These are phyloP conservation scores for Potentilla sterilis DNA, from an alignment of 306 rosid species.

Conservation along the genomic window DNA sequence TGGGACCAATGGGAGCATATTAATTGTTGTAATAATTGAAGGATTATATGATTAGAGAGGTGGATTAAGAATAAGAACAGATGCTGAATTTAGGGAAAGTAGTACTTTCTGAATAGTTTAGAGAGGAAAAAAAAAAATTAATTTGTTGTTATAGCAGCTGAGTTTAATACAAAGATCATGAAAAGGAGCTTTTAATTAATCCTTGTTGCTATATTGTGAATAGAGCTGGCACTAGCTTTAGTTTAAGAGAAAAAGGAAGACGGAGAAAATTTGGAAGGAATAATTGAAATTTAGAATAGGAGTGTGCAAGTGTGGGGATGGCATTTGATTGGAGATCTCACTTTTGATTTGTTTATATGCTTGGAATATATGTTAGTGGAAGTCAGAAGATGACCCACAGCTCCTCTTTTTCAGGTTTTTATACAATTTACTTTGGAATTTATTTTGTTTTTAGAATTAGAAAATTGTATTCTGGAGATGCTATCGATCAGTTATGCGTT, in stretches of 20 bases:
- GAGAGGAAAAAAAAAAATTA: conserved; percentile 1
- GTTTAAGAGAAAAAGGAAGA: conserved; percentile 33
- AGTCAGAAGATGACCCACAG: conserved; percentile 83
- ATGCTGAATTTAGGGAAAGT: conserved; percentile 41
- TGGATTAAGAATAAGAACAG: conserved; percentile 55
- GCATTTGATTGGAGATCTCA: conserved; percentile 78
- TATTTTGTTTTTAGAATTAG: conserved; percentile 8
- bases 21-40: conserved; percentile 61
- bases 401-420: conserved; percentile 32
- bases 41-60: conserved; percentile 52
- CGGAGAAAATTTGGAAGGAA: conserved; percentile 40
- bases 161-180: conserved; percentile 14
- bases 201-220: conserved; percentile 52
- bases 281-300: conserved; percentile 53
- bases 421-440: conserved; percentile 6
- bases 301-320: conserved; percentile 57
- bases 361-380: conserved; percentile 97
- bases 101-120: conserved; percentile 20
- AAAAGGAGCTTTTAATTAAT: conserved; percentile 40
- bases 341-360: conserved; percentile 65
- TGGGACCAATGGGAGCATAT: conserved; percentile 51
- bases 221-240: conserved; percentile 77
- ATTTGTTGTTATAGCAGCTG: conserved; percentile 30
- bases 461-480: conserved; percentile 36
- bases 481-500: conserved; percentile 44